Evolutionary conservation across 208 protist species (phyloP), one percentile per base, ranked within the genome.

Genomic region (Acanthamoeba lenticulata): DNA sequence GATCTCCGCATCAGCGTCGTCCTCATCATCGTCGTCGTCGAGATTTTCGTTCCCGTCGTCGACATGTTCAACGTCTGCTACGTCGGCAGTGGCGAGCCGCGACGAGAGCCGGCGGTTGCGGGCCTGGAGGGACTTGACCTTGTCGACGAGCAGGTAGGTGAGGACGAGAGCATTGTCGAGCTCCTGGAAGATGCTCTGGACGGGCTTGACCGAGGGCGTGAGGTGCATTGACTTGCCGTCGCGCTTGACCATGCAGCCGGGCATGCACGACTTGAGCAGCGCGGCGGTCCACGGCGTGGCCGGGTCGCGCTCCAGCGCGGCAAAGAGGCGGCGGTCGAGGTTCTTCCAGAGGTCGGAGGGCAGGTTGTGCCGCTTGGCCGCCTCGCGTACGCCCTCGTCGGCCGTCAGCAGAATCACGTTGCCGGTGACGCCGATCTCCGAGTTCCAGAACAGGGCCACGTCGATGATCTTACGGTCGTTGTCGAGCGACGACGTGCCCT

Each of bases 401-500:
- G 42, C 77, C 77, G 77, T 86, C 45, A 86, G 27, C 77, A 86
- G 27, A 29, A 86, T 55, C 9, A 86, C 77, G n/a, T 86, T 86
- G 27, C 77, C 77, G 19, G 77, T 86, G 0, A 86, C 77, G 2
- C 77, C 77, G 77, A 86, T 86, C 42, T 86, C 77, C 27, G 77
- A 57, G 77, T 86, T 86, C 77, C 77, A 86, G 42, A 86, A 86
- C 38, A 86, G 77, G 45, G 77, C 77, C 11, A 86, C 77, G 32
- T 86, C 77, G 34, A 86, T 86, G 21, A 86, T 86, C 42, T 55
- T 45, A 6, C 77, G 77, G 45, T 86, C 77, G 77, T 86, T 86
- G 77, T 74, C 65, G n/a, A 74, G 65, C 65, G 65, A 74, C 32
- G 65, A 74, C 29, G 65, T 55, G 77, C n/a, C 77, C 45, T 45